Percentiles rank a stretch among this genome's conserved stretches.
These are phyloP conservation scores for Candida ascalaphidarum DNA, from an alignment of 805 yeast species.

Conservation along the genomic window DNA sequence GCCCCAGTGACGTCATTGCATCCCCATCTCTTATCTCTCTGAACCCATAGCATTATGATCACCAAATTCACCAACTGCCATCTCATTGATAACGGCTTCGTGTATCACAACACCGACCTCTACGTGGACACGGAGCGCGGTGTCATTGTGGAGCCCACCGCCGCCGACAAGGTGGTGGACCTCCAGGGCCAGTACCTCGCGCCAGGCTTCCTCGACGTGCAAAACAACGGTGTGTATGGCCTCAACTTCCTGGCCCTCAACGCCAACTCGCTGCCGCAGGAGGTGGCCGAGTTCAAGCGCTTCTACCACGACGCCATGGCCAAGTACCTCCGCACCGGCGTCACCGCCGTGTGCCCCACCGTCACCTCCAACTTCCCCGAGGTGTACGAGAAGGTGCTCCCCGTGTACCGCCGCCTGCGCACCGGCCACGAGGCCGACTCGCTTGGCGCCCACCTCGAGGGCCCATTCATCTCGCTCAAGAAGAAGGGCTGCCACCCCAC, in stretches of 20 bases:
- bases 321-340: slow-evolving; percentile 42
- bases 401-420: slow-evolving; percentile 29
- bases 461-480: slow-evolving; percentile 43
- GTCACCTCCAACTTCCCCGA: slow-evolving; percentile 43
- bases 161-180: slow-evolving; percentile 20
- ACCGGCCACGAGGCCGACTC: slow-evolving; percentile 28
- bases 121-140: slow-evolving; percentile 36
- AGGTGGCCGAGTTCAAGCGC: slow-evolving; percentile 19
- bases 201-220: slow-evolving; percentile 51
- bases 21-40: too few species aligned
- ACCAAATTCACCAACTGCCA: slow-evolving; percentile 34
- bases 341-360: slow-evolving; percentile 50
- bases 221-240: slow-evolving; percentile 52
- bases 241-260: slow-evolving; percentile 39
- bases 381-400: slow-evolving; percentile 40
- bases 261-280: slow-evolving; percentile 18
- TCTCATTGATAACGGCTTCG: slow-evolving; percentile 33
- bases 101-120: slow-evolving; percentile 27
- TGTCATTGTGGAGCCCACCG: slow-evolving; percentile 25
- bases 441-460: slow-evolving; percentile 54
- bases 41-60: too few species aligned
- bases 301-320: slow-evolving; percentile 37
- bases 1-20: too few species aligned
- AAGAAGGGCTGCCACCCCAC: slow-evolving; percentile 46
- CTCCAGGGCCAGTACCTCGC: slow-evolving; percentile 39